These are phyloP conservation scores for Epichloe scottii DNA, from an alignment of 2,329 filamentous ascomycete genomes.

Conservation along the genomic window DNA sequence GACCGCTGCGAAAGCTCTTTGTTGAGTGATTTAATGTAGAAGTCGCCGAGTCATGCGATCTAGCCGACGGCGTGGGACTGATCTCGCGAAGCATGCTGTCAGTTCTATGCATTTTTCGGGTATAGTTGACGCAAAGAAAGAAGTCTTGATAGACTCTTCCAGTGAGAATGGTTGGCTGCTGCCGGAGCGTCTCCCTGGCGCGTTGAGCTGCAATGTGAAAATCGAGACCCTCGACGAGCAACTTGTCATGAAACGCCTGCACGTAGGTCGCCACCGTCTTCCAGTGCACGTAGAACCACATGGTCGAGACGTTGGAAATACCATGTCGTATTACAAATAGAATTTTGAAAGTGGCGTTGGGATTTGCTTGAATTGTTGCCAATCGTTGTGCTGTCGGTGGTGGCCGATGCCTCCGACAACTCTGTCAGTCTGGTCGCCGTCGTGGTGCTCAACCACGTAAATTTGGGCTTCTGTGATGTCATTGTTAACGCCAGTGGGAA, in stretches of 20 bases:
- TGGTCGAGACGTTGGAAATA: conserved; percentile 16
- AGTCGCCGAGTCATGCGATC: conserved; percentile 12
- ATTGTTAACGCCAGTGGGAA: conserved; percentile 1
- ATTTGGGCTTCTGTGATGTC: conserved; percentile 11
- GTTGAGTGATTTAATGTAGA: conserved; percentile 12
- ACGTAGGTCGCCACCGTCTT: conserved; percentile 17
- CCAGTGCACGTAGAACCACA: conserved; percentile 19
- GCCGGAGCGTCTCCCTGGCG: conserved; percentile 15
- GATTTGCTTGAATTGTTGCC: conserved; percentile 10
- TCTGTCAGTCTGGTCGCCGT: conserved; percentile 3
- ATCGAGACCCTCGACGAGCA: conserved; percentile 14
- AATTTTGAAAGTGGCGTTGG: conserved; percentile 11
- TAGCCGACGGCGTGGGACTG: conserved; percentile 12
- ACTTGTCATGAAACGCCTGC: conserved; percentile 14
- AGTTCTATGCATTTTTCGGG: conserved; percentile 9
- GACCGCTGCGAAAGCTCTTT: conserved; percentile 10
- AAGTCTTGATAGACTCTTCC: conserved; percentile 15
- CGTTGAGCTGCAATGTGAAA: conserved; percentile 18
- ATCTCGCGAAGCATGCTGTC: conserved; percentile 9
- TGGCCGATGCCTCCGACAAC: conserved; percentile 8
- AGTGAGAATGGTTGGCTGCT: conserved; percentile 10
- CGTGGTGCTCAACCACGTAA: conserved; percentile 15
- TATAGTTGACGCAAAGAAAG: conserved; percentile 20
- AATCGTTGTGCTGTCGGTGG: conserved; percentile 8
- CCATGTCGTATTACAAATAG: conserved; percentile 17